A percentile compares a stretch with the other conserved stretches of the same genome.
These are phyloP conservation scores for Fusarium multiceps DNA, from an alignment of 2,329 filamentous ascomycete genomes.

Conservation along the genomic window DNA sequence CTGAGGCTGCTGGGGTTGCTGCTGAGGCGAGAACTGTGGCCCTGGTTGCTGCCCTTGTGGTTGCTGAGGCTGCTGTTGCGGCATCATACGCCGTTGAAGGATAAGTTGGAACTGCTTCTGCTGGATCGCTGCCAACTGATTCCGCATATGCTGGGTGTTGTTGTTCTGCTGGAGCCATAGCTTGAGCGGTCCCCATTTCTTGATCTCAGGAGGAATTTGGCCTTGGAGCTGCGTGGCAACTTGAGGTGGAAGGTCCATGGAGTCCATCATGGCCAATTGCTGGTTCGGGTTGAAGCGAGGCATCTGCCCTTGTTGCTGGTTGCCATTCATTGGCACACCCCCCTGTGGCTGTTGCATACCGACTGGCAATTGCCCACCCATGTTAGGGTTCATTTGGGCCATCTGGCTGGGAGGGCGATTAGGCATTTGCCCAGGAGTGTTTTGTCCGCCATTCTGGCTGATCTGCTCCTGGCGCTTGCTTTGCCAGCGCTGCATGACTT, in stretches of 20 bases:
- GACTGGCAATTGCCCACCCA: conserved; percentile 46
- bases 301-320: conserved; percentile 47
- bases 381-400: conserved; percentile 49
- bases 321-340: conserved; percentile 42
- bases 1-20: conserved; percentile 38
- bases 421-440: conserved; percentile 49
- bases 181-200: conserved; percentile 63
- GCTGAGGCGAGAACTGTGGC: conserved; percentile 32
- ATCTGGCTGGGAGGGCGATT: conserved; percentile 48
- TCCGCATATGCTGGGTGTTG: conserved; percentile 48
- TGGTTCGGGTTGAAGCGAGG: conserved; percentile 45
- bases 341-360: conserved; percentile 50
- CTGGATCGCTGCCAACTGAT: conserved; percentile 52
- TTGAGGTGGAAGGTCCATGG: conserved; percentile 58
- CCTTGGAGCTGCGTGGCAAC: conserved; percentile 47
- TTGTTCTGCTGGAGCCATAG: conserved; percentile 55
- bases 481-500: conserved; percentile 64
- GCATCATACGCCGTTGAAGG: conserved; percentile 48
- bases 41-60: conserved; percentile 22
- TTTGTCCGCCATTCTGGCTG: conserved; percentile 49
- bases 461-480: conserved; percentile 51
- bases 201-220: conserved; percentile 56
- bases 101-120: conserved; percentile 54
- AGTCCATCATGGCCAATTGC: conserved; percentile 58
- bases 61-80: conserved; percentile 43